A percentile compares a stretch with the other conserved stretches of the same genome.
Conservation (phyloP, 2,329 filamentous ascomycete species). For the Sporothrix curviconia region DNA sequence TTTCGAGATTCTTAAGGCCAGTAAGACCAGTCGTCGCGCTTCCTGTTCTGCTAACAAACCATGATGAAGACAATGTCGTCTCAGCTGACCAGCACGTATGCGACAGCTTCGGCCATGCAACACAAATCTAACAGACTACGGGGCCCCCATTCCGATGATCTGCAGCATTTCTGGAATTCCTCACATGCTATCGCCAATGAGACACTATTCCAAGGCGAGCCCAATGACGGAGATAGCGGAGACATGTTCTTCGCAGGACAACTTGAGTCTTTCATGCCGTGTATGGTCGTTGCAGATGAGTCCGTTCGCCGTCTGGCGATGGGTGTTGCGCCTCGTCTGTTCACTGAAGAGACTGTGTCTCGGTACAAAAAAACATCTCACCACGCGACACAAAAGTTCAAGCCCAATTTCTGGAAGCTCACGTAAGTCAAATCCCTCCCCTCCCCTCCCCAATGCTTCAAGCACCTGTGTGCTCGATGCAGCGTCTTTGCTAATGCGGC, state of each 20-base stretch:
- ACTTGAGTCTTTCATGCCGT: slow-evolving; percentile 48
- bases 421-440: slow-evolving; percentile 34
- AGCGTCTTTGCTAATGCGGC: neutral
- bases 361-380: slow-evolving; percentile 31
- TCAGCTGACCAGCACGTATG: slow-evolving; percentile 32
- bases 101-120: slow-evolving; percentile 33
- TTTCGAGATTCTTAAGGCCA: too few relatives aligned
- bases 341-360: slow-evolving; percentile 33
- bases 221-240: slow-evolving; percentile 29
- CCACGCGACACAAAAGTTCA: slow-evolving; percentile 34
- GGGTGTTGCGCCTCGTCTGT: slow-evolving; percentile 42
- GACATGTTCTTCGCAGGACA: slow-evolving; percentile 37
- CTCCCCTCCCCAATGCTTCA: neutral
- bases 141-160: slow-evolving; percentile 37
- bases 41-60: neutral
- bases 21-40: neutral
- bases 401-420: slow-evolving; percentile 44
- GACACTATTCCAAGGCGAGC: slow-evolving; percentile 40
- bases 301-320: slow-evolving; percentile 43
- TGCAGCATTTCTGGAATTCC: slow-evolving; percentile 51
- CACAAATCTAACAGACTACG: slow-evolving; percentile 35
- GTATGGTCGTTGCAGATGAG: slow-evolving; percentile 46
- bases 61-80: slow-evolving; percentile 32
- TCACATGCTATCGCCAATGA: slow-evolving; percentile 48
- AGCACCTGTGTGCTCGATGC: neutral